phyloP scores from a whole-genome alignment of 2,329 filamentous ascomycete species.

The Alternaria sp. region DNA sequence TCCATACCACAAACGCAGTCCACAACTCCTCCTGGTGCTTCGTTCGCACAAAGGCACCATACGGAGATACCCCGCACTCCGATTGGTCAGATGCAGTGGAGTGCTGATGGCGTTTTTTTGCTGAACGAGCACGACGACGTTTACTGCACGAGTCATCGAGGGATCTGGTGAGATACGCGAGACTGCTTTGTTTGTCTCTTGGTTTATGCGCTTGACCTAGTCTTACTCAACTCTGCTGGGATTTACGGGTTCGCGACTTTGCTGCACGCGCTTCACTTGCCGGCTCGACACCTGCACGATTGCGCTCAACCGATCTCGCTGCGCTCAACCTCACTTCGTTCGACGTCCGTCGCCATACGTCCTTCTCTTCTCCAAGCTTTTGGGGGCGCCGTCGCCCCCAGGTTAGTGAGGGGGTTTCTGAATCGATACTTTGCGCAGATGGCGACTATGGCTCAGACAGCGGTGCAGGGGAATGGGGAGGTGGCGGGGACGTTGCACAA shows the following conservation, averaged over 20 bases:
- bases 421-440: slow-evolving; percentile 22
- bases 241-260: background rate
- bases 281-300: background rate
- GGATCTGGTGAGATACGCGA: background rate
- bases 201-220: background rate
- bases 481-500: background rate
- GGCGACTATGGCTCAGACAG: slow-evolving; percentile 18
- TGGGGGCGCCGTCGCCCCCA: slow-evolving; percentile 32
- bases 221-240: background rate
- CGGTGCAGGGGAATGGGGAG: slow-evolving; percentile 13
- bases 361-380: slow-evolving; percentile 17
- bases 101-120: slow-evolving; percentile 17
- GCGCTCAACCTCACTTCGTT: background rate
- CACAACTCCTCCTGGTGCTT: background rate
- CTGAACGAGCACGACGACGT: background rate
- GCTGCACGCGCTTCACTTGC: background rate
- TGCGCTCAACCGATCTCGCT: background rate
- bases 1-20: background rate
- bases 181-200: background rate
- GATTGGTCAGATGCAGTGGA: slow-evolving; percentile 19
- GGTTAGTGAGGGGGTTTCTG: background rate
- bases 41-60: background rate
- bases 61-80: slow-evolving; percentile 14
- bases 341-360: slow-evolving; percentile 26
- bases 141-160: background rate